Evolutionary conservation across 306 rosid species (phyloP).

Genomic region (Corylus avellana): DNA sequence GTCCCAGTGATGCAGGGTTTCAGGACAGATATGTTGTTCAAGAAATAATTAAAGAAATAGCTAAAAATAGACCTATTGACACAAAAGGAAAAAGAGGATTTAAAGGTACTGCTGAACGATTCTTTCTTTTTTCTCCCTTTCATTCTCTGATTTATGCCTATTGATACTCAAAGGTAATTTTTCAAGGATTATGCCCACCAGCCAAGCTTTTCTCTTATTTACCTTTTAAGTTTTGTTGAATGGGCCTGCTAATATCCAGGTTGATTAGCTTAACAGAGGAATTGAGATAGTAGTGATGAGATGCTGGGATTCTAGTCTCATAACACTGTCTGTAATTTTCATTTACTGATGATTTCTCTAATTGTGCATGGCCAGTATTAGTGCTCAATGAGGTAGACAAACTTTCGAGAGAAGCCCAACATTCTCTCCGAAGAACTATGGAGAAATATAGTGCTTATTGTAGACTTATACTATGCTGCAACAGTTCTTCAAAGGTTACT

Average conservation of each 20-base stretch:
- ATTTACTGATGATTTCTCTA: constrained; percentile 28
- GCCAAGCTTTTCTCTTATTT: background rate
- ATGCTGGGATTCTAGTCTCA: background rate
- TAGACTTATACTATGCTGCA: constrained; percentile 86
- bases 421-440: constrained; percentile 94
- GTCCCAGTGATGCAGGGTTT: constrained; percentile 95
- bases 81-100: constrained; percentile 83
- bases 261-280: background rate
- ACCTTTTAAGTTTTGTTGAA: background rate
- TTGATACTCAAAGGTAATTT: background rate
- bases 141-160: constrained; percentile 1
- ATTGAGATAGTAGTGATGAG: background rate
- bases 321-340: background rate
- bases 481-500: constrained; percentile 93
- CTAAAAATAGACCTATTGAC: constrained; percentile 83
- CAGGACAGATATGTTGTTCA: constrained; percentile 92
- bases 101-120: constrained; percentile 50
- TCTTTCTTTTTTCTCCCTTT: background rate
- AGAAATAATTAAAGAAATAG: constrained; percentile 94
- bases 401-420: constrained; percentile 93
- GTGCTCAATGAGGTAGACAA: constrained; percentile 94
- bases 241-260: background rate
- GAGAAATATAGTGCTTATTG: constrained; percentile 92
- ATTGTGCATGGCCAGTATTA: constrained; percentile 53
- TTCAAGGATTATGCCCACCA: too few relatives aligned